Conservation (phyloP, 305 asterid species). For the Fraxinus floribunda region DNA sequence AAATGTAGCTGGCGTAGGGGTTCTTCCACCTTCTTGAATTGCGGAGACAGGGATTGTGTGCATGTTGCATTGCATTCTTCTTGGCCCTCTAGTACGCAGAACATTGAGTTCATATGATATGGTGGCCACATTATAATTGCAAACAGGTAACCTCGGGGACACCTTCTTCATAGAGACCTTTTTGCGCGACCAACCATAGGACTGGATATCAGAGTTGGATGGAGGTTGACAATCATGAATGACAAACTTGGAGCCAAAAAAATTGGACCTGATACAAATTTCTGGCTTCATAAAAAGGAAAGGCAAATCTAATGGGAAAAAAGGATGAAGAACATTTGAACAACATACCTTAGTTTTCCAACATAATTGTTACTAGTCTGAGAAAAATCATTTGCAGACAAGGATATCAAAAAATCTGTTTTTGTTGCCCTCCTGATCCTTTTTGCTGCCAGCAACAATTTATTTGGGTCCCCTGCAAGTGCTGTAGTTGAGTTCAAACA, state of each 20-base stretch:
- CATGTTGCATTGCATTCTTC: constrained; percentile 64
- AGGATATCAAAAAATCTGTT: constrained; percentile 60
- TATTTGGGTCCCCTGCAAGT: constrained; percentile 62
- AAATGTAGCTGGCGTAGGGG: constrained; percentile 50
- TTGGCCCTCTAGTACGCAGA: constrained; percentile 73
- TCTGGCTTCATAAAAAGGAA: neutral
- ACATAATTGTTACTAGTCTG: constrained; percentile 48
- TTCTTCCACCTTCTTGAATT: constrained; percentile 40
- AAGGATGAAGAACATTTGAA: neutral
- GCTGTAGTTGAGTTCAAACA: constrained; percentile 34
- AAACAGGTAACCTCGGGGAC: constrained; percentile 38
- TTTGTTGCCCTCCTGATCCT: constrained; percentile 56
- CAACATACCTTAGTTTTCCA: constrained; percentile 62
- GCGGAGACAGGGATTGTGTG: constrained; percentile 48
- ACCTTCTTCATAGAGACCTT: constrained; percentile 48
- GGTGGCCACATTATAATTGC: constrained; percentile 55
- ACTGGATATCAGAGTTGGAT: constrained; percentile 35
- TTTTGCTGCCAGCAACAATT: constrained; percentile 61
- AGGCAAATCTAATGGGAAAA: neutral
- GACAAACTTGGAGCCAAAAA: constrained; percentile 61
- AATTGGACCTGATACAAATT: constrained; percentile 52
- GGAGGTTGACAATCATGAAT: constrained; percentile 55
- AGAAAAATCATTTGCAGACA: constrained; percentile 62
- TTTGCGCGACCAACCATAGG: constrained; percentile 39
- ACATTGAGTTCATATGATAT: constrained; percentile 66